These are phyloP conservation scores for Aureobasidium uvarum DNA, from an alignment of 2,329 filamentous ascomycete genomes.

Conservation along the genomic window DNA sequence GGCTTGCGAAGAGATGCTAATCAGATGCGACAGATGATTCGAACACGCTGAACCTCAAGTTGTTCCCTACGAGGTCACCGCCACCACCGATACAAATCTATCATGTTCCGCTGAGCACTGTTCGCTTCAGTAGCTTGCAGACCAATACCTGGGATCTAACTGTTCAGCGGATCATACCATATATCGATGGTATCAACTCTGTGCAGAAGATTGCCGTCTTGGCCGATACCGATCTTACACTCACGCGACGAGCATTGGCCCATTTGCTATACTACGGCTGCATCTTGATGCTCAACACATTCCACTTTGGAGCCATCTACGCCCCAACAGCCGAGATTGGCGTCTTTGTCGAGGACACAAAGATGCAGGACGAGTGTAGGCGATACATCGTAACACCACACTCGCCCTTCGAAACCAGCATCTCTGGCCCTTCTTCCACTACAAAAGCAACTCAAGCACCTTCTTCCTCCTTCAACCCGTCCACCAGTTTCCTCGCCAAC, in stretches of 20 bases:
- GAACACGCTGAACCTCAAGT: slow-evolving; percentile 94
- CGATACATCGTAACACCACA: slow-evolving; percentile 66
- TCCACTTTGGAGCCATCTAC: slow-evolving; percentile 91
- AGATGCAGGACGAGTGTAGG: slow-evolving; percentile 82
- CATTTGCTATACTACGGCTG: slow-evolving; percentile 94
- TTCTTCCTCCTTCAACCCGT: slow-evolving; percentile 71
- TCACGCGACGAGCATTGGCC: slow-evolving; percentile 81
- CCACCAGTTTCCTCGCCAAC: slow-evolving; percentile 55
- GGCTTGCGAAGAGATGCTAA: background rate
- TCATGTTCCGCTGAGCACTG: slow-evolving; percentile 81
- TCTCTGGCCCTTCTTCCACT: background rate
- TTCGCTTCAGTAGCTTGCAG: slow-evolving; percentile 51
- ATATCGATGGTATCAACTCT: slow-evolving; percentile 88
- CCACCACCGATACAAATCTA: slow-evolving; percentile 78
- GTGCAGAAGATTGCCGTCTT: slow-evolving; percentile 81
- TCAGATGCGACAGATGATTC: slow-evolving; percentile 64
- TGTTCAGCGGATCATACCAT: slow-evolving; percentile 72
- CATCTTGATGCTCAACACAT: slow-evolving; percentile 86
- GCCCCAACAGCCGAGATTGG: slow-evolving; percentile 76
- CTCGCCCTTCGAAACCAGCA: slow-evolving; percentile 29
- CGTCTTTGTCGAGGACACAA: slow-evolving; percentile 72
- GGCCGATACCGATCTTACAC: slow-evolving; percentile 80
- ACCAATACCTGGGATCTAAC: slow-evolving; percentile 74
- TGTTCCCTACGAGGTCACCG: slow-evolving; percentile 77
- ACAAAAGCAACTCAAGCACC: slow-evolving; percentile 30